Evolutionary conservation across 192 early-diverging fungal genomes (phyloP).

Genomic region (Podila epigama): DNA sequence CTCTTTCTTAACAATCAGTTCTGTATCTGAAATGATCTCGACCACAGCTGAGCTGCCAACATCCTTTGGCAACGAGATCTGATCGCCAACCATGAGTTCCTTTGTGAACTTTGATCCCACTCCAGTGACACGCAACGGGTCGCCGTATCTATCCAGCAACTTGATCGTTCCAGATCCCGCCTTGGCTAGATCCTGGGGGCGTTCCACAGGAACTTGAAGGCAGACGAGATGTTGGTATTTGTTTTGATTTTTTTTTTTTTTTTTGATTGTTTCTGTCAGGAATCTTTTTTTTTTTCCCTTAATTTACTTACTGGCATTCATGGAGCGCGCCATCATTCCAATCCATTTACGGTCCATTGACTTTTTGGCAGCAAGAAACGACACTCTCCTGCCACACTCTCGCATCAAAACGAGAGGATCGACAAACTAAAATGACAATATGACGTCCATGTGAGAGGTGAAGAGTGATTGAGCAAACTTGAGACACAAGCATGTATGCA

Average conservation of each 20-base stretch:
- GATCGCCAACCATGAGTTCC: constrained; percentile 66
- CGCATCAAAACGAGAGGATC: constrained; percentile 91
- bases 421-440: constrained; percentile 71
- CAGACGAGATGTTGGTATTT: too few species aligned
- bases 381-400: constrained; percentile 76
- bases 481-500: too few species aligned
- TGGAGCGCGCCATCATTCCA: constrained; percentile 76
- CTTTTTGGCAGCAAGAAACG: constrained; percentile 81
- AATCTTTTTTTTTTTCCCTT: too few species aligned
- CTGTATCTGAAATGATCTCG: constrained; percentile 81
- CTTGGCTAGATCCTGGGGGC: constrained; percentile 88
- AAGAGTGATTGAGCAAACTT: constrained; percentile 1
- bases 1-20: constrained; percentile 73
- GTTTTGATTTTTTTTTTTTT: too few species aligned
- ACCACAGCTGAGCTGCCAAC: constrained; percentile 70
- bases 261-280: too few species aligned
- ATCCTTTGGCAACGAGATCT: constrained; percentile 67
- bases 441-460: not conserved
- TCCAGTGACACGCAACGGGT: constrained; percentile 73
- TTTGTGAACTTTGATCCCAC: constrained; percentile 70
- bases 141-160: constrained; percentile 63
- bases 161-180: constrained; percentile 71
- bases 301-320: constrained; percentile 75
- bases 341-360: constrained; percentile 86
- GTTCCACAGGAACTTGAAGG: constrained; percentile 80